A percentile compares a stretch with the other conserved stretches of the same genome.
Evolutionary conservation across 495 filamentous ascomycete species (phyloP).

Genomic region (Hyphodiscus hymeniophilus): DNA sequence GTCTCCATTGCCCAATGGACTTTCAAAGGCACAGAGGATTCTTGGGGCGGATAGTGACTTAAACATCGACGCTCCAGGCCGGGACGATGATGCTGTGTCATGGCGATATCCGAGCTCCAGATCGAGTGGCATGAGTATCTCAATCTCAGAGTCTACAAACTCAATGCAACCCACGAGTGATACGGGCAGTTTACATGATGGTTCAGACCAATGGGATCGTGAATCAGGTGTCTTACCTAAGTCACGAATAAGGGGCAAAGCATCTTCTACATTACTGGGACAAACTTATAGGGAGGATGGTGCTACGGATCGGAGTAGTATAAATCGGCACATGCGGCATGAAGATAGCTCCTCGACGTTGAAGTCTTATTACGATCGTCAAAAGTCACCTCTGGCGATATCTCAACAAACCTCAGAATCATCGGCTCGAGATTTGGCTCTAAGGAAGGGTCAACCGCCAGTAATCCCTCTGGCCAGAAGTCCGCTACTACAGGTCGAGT

Average conservation of each 20-base stretch:
- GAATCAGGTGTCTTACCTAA: constrained; percentile 41
- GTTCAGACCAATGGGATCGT: constrained; percentile 31
- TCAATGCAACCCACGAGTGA: constrained; percentile 27
- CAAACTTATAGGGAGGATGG: constrained; percentile 11
- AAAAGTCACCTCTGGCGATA: constrained; percentile 40
- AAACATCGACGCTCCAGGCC: constrained; percentile 19
- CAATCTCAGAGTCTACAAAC: constrained; percentile 37
- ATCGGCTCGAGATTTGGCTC: constrained; percentile 28
- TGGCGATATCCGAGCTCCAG: constrained; percentile 15
- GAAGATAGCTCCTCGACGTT: constrained; percentile 43
- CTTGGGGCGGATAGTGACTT: constrained; percentile 28
- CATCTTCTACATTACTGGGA: constrained; percentile 19
- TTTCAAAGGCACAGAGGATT: constrained; percentile 36
- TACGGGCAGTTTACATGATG: constrained; percentile 7
- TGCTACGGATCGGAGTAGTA: constrained; percentile 28
- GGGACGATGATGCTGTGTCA: constrained; percentile 15
- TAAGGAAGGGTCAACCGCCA: constrained; percentile 41
- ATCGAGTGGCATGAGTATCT: constrained; percentile 33
- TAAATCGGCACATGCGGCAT: constrained; percentile 23
- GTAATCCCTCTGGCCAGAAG: constrained; percentile 29
- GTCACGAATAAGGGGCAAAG: constrained; percentile 15
- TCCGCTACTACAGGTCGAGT: constrained; percentile 22
- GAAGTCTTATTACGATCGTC: constrained; percentile 42
- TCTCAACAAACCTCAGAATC: constrained; percentile 48
- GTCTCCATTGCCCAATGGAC: constrained; percentile 19